A percentile compares a stretch with the other conserved stretches of the same genome.
Evolutionary conservation across 2,329 filamentous ascomycete species (phyloP).

Genomic region (Aspergillus novoparasiticus): DNA sequence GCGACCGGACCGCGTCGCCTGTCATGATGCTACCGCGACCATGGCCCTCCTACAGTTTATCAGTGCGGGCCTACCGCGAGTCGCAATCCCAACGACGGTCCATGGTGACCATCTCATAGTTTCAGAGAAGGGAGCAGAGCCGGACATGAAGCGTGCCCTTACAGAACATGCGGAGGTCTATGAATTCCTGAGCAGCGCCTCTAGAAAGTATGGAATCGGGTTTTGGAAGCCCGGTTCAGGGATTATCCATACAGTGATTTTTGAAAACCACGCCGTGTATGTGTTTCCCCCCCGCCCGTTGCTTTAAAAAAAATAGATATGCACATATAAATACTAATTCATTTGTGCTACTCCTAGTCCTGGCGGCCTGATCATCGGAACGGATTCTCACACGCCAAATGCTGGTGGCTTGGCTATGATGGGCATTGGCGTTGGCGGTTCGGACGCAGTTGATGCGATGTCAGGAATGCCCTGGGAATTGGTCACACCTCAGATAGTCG

Average conservation of each 20-base stretch:
- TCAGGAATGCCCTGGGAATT: too few species aligned
- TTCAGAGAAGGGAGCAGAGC: conserved; percentile 12
- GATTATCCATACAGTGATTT: too few species aligned
- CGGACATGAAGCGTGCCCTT: conserved; percentile 31
- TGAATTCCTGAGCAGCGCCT: conserved; percentile 41
- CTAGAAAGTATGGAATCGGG: conserved; percentile 51
- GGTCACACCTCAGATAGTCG: neutral
- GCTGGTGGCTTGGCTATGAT: conserved; percentile 91
- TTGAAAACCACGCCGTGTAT: too few species aligned
- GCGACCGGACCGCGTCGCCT: conserved; percentile 44
- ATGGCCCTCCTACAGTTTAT: conserved; percentile 50
- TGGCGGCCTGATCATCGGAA: conserved; percentile 91
- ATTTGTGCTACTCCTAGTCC: conserved; percentile 48
- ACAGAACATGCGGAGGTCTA: conserved; percentile 43
- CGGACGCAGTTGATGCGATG: conserved; percentile 66
- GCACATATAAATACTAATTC: too few species aligned
- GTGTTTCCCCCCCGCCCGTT: too few species aligned
- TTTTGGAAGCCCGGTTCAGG: conserved; percentile 40
- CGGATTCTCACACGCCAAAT: conserved; percentile 94
- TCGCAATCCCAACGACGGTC: conserved; percentile 43
- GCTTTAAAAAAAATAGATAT: too few species aligned
- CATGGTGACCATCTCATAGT: conserved; percentile 47
- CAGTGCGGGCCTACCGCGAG: conserved; percentile 42
- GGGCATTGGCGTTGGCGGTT: conserved; percentile 92
- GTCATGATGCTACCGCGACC: conserved; percentile 47